Conservation (phyloP, 768 basidiomycete genomes). For the Termitomyces sp. region DNA sequence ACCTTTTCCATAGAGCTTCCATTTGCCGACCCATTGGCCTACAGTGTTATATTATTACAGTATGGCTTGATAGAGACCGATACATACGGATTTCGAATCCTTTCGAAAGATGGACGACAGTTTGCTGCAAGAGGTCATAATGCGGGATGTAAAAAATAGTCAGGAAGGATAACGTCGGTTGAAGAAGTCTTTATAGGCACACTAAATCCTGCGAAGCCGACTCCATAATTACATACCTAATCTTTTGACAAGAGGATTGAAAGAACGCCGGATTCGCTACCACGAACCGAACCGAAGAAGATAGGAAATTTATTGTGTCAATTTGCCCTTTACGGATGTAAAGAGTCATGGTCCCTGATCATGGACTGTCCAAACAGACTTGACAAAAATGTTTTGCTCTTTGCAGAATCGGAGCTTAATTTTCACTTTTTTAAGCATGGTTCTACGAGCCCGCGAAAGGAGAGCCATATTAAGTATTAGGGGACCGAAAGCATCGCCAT, state of each 20-base stretch:
- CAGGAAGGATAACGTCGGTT: background rate
- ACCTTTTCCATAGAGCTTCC: conserved; percentile 1
- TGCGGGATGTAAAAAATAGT: background rate
- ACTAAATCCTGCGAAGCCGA: background rate
- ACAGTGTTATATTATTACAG: background rate
- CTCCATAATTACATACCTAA: background rate
- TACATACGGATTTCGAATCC: conserved; percentile 6
- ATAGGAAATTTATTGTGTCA: conserved; percentile 3
- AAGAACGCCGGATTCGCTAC: background rate
- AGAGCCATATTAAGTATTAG: background rate
- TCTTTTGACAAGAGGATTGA: background rate
- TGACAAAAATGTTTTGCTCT: background rate
- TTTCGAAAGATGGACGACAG: conserved; percentile 18
- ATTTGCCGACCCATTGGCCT: conserved; percentile 14
- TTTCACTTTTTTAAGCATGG: background rate
- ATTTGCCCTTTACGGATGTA: background rate
- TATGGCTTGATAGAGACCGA: background rate
- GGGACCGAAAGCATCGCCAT: background rate
- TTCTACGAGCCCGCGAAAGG: background rate
- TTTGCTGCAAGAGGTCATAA: conserved; percentile 14
- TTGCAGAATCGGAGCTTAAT: background rate
- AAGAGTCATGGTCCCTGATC: background rate
- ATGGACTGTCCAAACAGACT: background rate
- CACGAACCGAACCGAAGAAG: conserved; percentile 7
- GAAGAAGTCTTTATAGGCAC: conserved; percentile 3